Evolutionary conservation across 306 rosid species (phyloP).

Genomic region (Inga leiocalycina): DNA sequence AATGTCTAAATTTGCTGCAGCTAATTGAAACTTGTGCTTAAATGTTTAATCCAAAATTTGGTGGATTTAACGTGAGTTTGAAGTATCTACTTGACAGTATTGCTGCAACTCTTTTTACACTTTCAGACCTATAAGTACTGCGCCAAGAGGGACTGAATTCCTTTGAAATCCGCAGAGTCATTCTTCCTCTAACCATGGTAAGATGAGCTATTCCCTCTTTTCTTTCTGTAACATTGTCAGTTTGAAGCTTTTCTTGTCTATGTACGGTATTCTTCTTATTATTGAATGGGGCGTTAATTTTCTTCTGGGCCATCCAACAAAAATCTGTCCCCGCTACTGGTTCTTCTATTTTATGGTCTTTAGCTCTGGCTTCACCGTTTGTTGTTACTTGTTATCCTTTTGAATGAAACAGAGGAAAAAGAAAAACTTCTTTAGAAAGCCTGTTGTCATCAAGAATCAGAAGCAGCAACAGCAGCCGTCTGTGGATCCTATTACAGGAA

Average conservation of each 20-base stretch:
- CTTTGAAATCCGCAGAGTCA: background rate
- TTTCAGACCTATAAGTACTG: background rate
- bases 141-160: background rate
- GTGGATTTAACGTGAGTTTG: background rate
- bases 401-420: slow-evolving; percentile 54
- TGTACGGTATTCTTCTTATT: background rate
- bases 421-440: slow-evolving; percentile 57
- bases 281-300: background rate
- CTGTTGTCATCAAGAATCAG: slow-evolving; percentile 49
- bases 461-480: slow-evolving; percentile 38
- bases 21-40: background rate
- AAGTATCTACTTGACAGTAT: background rate
- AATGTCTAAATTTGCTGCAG: background rate
- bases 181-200: slow-evolving; percentile 26
- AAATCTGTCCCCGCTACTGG: background rate
- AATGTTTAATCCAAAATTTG: background rate
- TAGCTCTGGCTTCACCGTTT: background rate
- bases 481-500: slow-evolving; percentile 89
- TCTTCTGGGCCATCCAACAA: background rate
- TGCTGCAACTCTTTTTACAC: background rate
- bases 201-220: background rate
- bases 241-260: background rate
- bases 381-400: background rate
- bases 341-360: background rate
- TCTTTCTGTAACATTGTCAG: background rate